A percentile compares a stretch with the other conserved stretches of the same genome.
phyloP scores from a whole-genome alignment of 1,284 basidiomycete genomes.

The Inonotus hispidus region DNA sequence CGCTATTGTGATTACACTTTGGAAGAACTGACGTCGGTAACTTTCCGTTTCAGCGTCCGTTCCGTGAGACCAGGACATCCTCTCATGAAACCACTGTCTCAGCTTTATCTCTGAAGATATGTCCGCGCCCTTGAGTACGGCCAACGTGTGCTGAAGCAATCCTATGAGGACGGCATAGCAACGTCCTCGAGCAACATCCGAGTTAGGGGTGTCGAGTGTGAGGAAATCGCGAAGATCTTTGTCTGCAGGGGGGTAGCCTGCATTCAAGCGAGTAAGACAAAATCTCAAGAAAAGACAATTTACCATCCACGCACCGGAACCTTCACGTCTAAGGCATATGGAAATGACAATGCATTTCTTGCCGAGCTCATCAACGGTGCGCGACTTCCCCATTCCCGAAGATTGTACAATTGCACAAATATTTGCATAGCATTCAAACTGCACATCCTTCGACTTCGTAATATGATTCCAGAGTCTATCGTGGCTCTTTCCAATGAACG shows the following conservation, averaged over 20 bases:
- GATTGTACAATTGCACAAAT: conserved; percentile 3
- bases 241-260: conserved; percentile 1
- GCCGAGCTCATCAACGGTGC: not conserved
- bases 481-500: not conserved
- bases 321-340: not conserved
- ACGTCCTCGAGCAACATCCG: too few relatives aligned
- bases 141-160: not conserved
- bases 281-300: not conserved
- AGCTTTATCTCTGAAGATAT: not conserved
- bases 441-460: too few relatives aligned
- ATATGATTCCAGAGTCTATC: not conserved
- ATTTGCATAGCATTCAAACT: not conserved
- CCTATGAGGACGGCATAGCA: not conserved
- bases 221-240: not conserved
- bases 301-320: not conserved
- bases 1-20: too few relatives aligned
- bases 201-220: too few relatives aligned
- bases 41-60: not conserved
- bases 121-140: not conserved
- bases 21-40: too few relatives aligned
- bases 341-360: not conserved
- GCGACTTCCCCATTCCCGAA: conserved; percentile 5
- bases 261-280: not conserved
- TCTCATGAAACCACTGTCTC: not conserved
- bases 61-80: not conserved